These are phyloP conservation scores for Xylogone sp. DNA, from an alignment of 2,329 filamentous ascomycete genomes.

Conservation along the genomic window DNA sequence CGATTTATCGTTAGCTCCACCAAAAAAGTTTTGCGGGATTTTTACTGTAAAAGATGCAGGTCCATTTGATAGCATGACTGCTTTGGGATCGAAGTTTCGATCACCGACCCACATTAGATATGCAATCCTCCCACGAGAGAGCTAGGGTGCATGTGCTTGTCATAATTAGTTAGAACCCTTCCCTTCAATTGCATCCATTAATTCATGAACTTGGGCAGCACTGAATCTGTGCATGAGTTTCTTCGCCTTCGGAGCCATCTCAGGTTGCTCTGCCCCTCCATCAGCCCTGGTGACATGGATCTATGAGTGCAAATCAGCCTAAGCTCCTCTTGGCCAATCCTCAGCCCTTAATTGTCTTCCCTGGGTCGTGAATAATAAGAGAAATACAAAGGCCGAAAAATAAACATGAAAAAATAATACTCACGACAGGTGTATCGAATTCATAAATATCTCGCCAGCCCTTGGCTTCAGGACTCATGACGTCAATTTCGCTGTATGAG, in stretches of 20 bases:
- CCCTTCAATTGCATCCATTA: constrained; percentile 59
- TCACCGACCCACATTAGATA: background rate
- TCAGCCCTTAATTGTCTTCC: background rate
- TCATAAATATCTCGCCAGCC: constrained; percentile 73
- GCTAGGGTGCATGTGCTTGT: background rate
- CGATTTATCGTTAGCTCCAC: background rate
- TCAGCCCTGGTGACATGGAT: constrained; percentile 57
- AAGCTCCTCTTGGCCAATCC: background rate
- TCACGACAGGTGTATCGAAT: constrained; percentile 76
- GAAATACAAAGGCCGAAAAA: too few species aligned
- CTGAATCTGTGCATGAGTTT: constrained; percentile 80
- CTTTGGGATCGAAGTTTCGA: background rate
- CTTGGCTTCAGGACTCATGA: constrained; percentile 59
- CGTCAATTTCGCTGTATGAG: constrained; percentile 64
- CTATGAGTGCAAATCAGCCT: constrained; percentile 26
- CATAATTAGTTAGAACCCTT: background rate
- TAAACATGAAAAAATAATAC: constrained; percentile 4
- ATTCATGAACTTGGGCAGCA: constrained; percentile 58
- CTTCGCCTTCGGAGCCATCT: constrained; percentile 36
- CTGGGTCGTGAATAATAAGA: background rate
- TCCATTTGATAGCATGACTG: background rate
- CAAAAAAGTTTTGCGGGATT: background rate
- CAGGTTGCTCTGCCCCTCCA: constrained; percentile 46
- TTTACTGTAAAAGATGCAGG: background rate
- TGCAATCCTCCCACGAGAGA: background rate